Conservation (phyloP, 768 basidiomycete genomes). For the Serendipita vermifera region DNA sequence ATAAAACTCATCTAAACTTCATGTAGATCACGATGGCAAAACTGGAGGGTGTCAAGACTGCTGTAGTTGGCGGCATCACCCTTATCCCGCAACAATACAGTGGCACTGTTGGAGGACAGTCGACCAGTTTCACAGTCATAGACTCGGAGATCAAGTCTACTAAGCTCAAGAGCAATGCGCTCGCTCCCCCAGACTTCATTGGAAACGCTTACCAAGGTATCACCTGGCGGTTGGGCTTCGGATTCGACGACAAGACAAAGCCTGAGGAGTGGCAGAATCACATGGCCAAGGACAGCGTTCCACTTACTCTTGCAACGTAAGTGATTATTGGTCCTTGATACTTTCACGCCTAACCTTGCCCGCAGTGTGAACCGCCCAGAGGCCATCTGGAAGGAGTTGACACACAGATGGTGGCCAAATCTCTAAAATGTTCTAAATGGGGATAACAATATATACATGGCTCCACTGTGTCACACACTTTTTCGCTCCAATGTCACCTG, state of each 20-base stretch:
- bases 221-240: slow-evolving; percentile 52
- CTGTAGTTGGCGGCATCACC: slow-evolving; percentile 43
- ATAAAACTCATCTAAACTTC: neutral
- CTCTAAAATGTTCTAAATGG: no score
- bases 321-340: slow-evolving; percentile 17
- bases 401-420: slow-evolving; percentile 1
- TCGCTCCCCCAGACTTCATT: slow-evolving; percentile 47
- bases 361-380: slow-evolving; percentile 42
- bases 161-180: slow-evolving; percentile 38
- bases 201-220: slow-evolving; percentile 32
- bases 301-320: slow-evolving; percentile 34
- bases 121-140: slow-evolving; percentile 42
- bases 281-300: slow-evolving; percentile 39
- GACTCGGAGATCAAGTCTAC: slow-evolving; percentile 48
- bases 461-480: no score
- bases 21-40: slow-evolving; percentile 48
- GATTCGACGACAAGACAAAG: slow-evolving; percentile 35
- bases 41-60: slow-evolving; percentile 41
- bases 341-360: neutral
- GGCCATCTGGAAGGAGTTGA: slow-evolving; percentile 36
- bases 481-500: no score
- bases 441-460: no score
- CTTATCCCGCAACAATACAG: slow-evolving; percentile 42
- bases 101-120: slow-evolving; percentile 52
- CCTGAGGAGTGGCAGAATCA: slow-evolving; percentile 56